Percentiles rank a stretch among this genome's conserved stretches.
Conservation (phyloP, 257 asterid genomes). For the Osmanthus fragrans region DNA sequence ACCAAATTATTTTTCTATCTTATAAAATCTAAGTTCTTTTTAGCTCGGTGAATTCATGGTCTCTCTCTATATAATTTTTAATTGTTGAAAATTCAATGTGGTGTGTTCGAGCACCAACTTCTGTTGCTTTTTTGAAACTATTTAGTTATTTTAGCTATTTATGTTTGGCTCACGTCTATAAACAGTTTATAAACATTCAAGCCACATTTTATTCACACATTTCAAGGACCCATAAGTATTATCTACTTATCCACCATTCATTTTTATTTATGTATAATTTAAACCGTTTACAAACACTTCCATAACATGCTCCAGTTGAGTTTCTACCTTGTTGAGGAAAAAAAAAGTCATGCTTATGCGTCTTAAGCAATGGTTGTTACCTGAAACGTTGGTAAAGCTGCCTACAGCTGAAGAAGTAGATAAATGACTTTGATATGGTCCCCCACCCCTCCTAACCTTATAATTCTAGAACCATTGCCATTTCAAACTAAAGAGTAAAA, state of each 20-base stretch:
- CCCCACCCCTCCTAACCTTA: neutral
- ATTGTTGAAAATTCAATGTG: neutral
- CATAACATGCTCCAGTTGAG: neutral
- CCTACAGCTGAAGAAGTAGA: neutral
- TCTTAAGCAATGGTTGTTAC: neutral
- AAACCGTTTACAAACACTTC: no score
- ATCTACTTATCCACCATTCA: no score
- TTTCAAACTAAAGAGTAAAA: neutral
- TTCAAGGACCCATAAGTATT: no score
- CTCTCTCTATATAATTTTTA: neutral
- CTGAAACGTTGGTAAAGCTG: neutral
- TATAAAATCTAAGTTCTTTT: neutral
- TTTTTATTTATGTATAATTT: no score
- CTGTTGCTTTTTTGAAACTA: no score
- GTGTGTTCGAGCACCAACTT: neutral
- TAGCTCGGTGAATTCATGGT: neutral
- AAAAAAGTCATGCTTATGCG: neutral
- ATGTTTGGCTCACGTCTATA: no score
- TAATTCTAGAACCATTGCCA: neutral
- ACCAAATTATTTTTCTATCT: neutral
- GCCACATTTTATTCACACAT: no score
- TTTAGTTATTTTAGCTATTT: no score
- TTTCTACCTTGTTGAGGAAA: neutral
- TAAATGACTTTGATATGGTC: neutral
- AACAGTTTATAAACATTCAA: no score